Evolutionary conservation across 306 rosid genomes (phyloP).

Genomic region (Rosa chinensis): DNA sequence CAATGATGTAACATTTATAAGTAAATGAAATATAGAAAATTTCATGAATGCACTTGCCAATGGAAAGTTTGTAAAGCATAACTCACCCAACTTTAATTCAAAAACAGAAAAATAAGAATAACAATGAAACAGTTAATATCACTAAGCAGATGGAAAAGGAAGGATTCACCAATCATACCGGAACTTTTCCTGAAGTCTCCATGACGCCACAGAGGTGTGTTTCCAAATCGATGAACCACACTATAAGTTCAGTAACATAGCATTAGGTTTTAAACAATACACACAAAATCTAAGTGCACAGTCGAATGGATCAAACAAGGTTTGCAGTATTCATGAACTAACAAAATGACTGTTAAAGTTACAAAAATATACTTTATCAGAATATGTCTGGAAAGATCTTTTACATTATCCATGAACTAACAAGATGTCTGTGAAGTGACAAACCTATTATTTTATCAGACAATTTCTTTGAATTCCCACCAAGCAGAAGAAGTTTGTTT

Average conservation of each 20-base stretch:
- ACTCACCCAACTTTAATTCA: not conserved
- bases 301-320: conserved; percentile 18
- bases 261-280: conserved; percentile 32
- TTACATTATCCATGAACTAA: conserved; percentile 17
- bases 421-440: conserved; percentile 27
- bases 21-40: not conserved
- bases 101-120: not conserved
- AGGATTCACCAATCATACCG: conserved; percentile 44
- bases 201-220: conserved; percentile 58
- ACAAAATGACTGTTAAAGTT: conserved; percentile 12
- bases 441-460: conserved; percentile 65
- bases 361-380: conserved; percentile 59
- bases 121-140: not conserved
- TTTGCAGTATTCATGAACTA: conserved; percentile 12
- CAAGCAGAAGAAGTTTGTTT: conserved; percentile 73
- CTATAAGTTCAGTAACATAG: conserved; percentile 49
- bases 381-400: not conserved
- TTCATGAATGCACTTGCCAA: not conserved
- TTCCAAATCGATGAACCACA: conserved; percentile 71
- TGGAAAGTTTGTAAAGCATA: not conserved
- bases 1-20: not conserved
- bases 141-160: conserved; percentile 23
- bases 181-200: conserved; percentile 81
- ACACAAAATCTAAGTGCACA: conserved; percentile 5
- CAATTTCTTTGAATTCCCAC: conserved; percentile 68